These are phyloP conservation scores for Brettanomyces bruxellensis DNA, from an alignment of 805 yeast genomes.

Conservation along the genomic window DNA sequence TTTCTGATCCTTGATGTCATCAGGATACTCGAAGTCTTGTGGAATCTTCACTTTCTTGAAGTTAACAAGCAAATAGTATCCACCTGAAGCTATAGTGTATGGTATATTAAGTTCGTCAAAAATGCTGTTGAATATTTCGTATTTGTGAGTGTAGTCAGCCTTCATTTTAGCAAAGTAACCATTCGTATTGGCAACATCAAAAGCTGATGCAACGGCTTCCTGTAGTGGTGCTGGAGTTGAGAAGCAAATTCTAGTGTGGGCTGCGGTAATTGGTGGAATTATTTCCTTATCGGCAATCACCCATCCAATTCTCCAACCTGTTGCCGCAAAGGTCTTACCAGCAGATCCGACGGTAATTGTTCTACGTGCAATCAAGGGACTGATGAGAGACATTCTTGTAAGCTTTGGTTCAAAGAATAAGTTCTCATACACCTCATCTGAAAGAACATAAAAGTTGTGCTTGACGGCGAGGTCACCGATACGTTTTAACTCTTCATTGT, in stretches of 20 bases:
- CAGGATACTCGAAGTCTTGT: constrained; percentile 45
- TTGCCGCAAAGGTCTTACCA: constrained; percentile 96
- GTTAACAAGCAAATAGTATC: constrained; percentile 86
- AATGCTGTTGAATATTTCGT: constrained; percentile 58
- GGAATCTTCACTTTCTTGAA: constrained; percentile 79
- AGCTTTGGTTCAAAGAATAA: constrained; percentile 59
- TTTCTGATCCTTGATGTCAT: constrained; percentile 60
- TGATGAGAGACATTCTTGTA: constrained; percentile 75
- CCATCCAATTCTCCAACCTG: constrained; percentile 99
- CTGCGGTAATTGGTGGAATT: constrained; percentile 72
- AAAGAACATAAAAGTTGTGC: constrained; percentile 70
- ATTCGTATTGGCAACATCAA: constrained; percentile 49
- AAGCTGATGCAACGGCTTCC: constrained; percentile 80
- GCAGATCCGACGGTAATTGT: constrained; percentile 94
- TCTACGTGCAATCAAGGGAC: constrained; percentile 68
- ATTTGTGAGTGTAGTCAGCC: constrained; percentile 59
- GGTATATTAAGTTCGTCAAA: constrained; percentile 87
- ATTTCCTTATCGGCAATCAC: constrained; percentile 79
- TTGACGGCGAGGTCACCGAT: constrained; percentile 82
- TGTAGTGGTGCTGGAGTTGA: constrained; percentile 87
- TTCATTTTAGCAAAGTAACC: constrained; percentile 67
- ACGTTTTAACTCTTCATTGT: constrained; percentile 58
- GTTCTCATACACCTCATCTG: constrained; percentile 95
- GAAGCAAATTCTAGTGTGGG: constrained; percentile 93
- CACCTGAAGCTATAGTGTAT: constrained; percentile 87